Conservation (phyloP, 108 stramenopile species). For the Nannochloropsis salina region DNA sequence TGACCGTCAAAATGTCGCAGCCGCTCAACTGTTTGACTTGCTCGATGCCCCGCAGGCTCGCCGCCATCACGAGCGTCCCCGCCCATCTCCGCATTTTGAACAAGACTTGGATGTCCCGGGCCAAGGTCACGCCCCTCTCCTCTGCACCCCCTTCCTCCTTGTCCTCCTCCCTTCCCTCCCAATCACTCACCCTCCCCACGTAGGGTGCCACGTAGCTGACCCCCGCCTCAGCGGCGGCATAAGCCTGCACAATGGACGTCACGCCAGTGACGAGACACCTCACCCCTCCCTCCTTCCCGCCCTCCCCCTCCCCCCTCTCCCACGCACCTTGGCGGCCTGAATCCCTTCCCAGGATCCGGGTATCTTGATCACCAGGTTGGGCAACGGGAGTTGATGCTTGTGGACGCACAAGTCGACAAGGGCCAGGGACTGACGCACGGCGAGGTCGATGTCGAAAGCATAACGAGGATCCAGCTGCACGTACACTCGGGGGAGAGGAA, state of each 20-base stretch:
- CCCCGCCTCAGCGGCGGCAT: background rate
- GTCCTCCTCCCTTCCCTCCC: background rate
- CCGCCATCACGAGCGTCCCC: background rate
- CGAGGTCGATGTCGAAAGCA: background rate
- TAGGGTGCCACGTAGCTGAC: background rate
- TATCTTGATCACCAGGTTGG: background rate
- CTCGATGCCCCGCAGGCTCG: background rate
- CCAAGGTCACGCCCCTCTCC: constrained; percentile 1
- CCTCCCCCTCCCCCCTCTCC: background rate
- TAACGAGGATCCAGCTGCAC: background rate
- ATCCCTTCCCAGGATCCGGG: constrained; percentile 4
- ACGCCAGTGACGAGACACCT: background rate
- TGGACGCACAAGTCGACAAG: background rate
- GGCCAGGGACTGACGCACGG: background rate
- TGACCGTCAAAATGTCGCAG: background rate
- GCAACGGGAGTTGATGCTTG: background rate
- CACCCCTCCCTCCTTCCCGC: background rate
- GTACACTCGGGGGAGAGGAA: background rate
- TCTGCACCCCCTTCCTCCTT: background rate
- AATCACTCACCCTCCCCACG: constrained; percentile 15
- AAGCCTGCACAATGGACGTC: background rate
- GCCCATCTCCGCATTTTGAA: background rate
- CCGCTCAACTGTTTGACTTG: background rate
- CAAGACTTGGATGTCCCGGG: background rate
- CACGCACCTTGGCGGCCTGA: background rate